Evolutionary conservation across 176 grass and related monocot species (phyloP).

Genomic region (Carex myosuroides): DNA sequence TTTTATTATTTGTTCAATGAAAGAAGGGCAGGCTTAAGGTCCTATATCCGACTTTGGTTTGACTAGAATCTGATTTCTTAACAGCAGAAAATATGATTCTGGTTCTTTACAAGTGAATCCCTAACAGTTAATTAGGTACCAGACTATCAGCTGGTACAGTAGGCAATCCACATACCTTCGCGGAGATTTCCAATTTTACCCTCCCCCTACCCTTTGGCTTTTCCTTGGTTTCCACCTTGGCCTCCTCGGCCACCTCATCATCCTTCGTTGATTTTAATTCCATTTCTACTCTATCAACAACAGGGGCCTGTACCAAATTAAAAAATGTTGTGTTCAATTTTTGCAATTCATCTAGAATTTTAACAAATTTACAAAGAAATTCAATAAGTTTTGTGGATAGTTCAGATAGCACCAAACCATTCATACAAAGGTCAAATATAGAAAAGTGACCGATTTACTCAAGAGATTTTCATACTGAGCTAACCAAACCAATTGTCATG

Average conservation of each 20-base stretch:
- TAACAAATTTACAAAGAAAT: neutral
- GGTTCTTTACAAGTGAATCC: neutral
- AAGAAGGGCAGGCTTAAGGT: neutral
- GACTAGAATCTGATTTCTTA: neutral
- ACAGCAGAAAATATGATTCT: neutral
- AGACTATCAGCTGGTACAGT: neutral
- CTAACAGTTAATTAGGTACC: neutral
- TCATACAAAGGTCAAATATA: neutral
- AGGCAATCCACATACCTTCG: neutral
- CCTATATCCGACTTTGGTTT: neutral
- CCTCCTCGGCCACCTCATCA: neutral
- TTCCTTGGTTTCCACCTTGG: slow-evolving; percentile 1
- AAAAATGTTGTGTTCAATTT: neutral
- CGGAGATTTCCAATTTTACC: neutral
- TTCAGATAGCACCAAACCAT: neutral
- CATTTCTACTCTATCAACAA: neutral
- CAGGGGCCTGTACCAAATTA: neutral
- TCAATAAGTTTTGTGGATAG: neutral
- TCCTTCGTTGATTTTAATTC: neutral
- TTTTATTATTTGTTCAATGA: neutral
- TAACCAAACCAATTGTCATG: neutral
- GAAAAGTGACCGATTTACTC: neutral
- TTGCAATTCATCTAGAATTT: neutral
- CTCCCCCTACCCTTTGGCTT: neutral
- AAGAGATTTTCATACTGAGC: neutral